Base-by-base conservation (phyloP, 345 rosid species). In the Angophora floribunda region DNA sequence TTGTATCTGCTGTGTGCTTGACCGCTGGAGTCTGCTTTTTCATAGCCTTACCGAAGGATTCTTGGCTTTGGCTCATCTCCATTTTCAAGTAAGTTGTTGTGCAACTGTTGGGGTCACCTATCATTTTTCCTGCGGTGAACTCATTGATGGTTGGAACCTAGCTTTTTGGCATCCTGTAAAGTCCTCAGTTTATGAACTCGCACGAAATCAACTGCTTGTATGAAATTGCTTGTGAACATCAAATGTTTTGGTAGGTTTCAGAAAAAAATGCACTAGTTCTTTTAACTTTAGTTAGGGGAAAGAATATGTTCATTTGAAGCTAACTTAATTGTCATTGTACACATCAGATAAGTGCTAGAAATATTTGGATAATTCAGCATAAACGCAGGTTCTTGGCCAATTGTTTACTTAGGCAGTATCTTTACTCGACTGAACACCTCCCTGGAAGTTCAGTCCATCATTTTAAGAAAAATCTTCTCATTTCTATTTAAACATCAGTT, bases 1-100 rank as follows among this genome's bases (percentile, higher is more conserved):
- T 95, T 78, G 96, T 96, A 45, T 52, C 87, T 90, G 91, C 87
- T 11, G 97, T 92, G 59, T 96, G 96, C 99, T 85, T 86, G 13
- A 59, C 80, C 86, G 97, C 95, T 55, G 96, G 96, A 86, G 87
- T 93, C 45, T 97, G 99, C 89, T 92, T 97, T 91, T 95, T 97
- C 70, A 15, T 96, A 49, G 99, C 99, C 57, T 91, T 97, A 91
- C 98, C 96, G 59, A 61, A 88, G 22, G 94, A 94, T 22, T 93
- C 97, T 53, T 97, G 98, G 98, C 96, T 96, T 21, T 97, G 99
- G 99, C 96, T 97, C 86, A 94, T 96, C 88, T 85, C 95, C 13
- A 63, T 95, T 86, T 95, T 97, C 88, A 96, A 96, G 99, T 96
- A 92, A 93, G 99, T 92, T 90, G 49, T 79, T 57, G 28, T 80